Conservation (phyloP, 345 rosid species). For the Cardamine occulta region DNA sequence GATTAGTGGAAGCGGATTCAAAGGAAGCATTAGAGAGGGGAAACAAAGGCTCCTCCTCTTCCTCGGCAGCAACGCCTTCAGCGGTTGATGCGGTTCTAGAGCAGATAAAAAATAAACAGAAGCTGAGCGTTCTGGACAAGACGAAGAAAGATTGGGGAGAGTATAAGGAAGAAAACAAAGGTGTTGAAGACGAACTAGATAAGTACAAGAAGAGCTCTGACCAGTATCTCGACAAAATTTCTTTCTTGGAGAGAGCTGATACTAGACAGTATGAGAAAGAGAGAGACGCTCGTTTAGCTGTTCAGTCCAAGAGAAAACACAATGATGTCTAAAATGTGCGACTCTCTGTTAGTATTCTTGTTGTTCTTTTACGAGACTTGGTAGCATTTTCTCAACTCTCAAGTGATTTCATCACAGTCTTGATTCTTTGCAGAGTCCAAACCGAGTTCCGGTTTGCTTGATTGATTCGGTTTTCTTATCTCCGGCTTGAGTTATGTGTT, state of each 20-base stretch:
- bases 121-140: constrained; percentile 92
- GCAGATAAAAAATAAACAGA: constrained; percentile 88
- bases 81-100: constrained; percentile 90
- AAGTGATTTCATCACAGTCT: not conserved
- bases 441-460: constrained; percentile 1
- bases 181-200: constrained; percentile 81
- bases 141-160: constrained; percentile 98
- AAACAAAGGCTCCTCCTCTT: constrained; percentile 31
- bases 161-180: constrained; percentile 83
- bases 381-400: not conserved
- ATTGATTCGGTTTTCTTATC: constrained; percentile 1
- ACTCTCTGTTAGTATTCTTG: constrained; percentile 13
- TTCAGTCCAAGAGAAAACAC: constrained; percentile 53
- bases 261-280: constrained; percentile 93
- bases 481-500: not conserved
- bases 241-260: constrained; percentile 83
- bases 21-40: constrained; percentile 75
- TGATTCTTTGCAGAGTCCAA: not conserved
- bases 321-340: constrained; percentile 25
- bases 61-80: constrained; percentile 56
- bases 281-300: constrained; percentile 85
- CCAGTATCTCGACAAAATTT: constrained; percentile 81
- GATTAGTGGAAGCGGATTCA: constrained; percentile 75
- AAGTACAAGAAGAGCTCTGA: constrained; percentile 95
- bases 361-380: not conserved